These are phyloP conservation scores for Corinectria fuckeliana DNA, from an alignment of 2,329 filamentous ascomycete species.

Conservation along the genomic window DNA sequence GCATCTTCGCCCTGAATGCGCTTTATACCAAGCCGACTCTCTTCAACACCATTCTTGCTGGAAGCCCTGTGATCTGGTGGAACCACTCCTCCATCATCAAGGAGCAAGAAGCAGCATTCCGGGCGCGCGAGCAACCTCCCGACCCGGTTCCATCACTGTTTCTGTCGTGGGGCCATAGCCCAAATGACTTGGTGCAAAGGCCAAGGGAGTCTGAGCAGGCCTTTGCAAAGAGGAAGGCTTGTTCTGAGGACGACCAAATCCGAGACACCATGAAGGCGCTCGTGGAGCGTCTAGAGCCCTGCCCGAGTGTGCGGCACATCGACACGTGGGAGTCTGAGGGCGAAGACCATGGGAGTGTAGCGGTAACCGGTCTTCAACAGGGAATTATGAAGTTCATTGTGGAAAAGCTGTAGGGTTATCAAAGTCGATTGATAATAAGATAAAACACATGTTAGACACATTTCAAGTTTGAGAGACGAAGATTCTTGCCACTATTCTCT, in stretches of 20 bases:
- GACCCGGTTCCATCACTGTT: conserved; percentile 41
- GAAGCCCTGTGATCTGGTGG: conserved; percentile 56
- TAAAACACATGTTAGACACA: too few relatives aligned
- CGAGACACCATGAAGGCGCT: conserved; percentile 25
- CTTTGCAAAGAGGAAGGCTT: conserved; percentile 38
- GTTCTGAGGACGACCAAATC: conserved; percentile 36
- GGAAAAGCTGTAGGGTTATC: conserved; percentile 11
- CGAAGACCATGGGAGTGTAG: conserved; percentile 37
- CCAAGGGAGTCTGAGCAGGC: conserved; percentile 39
- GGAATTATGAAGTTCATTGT: conserved; percentile 33
- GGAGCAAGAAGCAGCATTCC: conserved; percentile 41
- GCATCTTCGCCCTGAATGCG: conserved; percentile 53
- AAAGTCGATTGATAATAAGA: background rate
- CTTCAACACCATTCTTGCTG: conserved; percentile 53
- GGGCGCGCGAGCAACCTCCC: conserved; percentile 11
- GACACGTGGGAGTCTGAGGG: conserved; percentile 34
- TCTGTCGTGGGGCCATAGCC: conserved; percentile 41
- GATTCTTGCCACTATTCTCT: too few relatives aligned
- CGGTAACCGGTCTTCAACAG: conserved; percentile 30
- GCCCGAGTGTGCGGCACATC: conserved; percentile 25
- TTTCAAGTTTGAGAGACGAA: too few relatives aligned
- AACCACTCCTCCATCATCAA: conserved; percentile 49
- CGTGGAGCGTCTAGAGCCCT: conserved; percentile 25
- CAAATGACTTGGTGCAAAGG: conserved; percentile 39
- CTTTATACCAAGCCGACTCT: conserved; percentile 48